Evolutionary conservation across 257 asterid species (phyloP), one percentile per base, ranked within the genome.

Genomic region (Salvia rosmarinus): DNA sequence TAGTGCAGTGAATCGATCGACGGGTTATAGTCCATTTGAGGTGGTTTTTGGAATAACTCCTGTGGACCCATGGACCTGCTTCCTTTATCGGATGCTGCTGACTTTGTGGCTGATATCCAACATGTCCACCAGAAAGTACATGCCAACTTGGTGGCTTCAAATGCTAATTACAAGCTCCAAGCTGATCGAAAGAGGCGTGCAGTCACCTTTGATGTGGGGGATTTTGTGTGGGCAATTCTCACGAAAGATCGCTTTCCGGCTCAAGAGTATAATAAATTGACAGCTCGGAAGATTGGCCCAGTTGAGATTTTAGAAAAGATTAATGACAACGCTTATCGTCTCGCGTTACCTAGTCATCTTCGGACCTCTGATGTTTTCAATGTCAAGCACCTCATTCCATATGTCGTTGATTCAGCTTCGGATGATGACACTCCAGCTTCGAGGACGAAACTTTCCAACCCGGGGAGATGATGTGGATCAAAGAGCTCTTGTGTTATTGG

Each of bases 231-330:
- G 63, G 63, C 39, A 9, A 25, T 56, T 28, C 63, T 56, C 39
- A 56, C 39, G 0, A 56, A 56, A 25, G 63, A 56, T 23, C 39
- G 39, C 9, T 56, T 21, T 14, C 63, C 63, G 17, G 35, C 37
- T 9, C 63, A 56, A 7, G 40, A 25, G 20, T 56, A 56, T 56
- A 56, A 54, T 56, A 56, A 56, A 5, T n/a, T 59, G 46, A 46
- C 21, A 59, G 65, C 65, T 2, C 46, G 44, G 2, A 59, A 59
- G 37, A 59, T 40, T 40, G 46, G 46, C 6, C 37, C 37, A 4
- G 37, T 32, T 3, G 37, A 32, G 37, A 32, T 32, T 32, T 32
- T 32, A 4, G 37, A 32, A 4, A 3, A 4, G 6, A 32, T 32
- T 32, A 32, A 32, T 4, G 37, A 32, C 37, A 32, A 32, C 10